These are phyloP conservation scores for Solanum acaule DNA, from an alignment of 257 asterid genomes.

Conservation along the genomic window DNA sequence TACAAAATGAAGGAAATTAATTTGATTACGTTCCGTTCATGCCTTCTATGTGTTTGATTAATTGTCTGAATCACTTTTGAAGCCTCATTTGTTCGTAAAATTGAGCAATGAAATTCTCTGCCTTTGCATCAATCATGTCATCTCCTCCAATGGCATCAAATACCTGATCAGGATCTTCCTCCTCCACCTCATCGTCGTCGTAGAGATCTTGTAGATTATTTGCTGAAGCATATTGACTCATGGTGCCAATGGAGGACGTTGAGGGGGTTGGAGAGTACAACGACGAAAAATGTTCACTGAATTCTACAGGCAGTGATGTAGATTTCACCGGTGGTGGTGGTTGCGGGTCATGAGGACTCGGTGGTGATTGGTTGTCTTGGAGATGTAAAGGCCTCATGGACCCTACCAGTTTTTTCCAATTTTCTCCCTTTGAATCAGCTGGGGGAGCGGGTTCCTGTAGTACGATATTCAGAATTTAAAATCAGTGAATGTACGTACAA, in stretches of 20 bases:
- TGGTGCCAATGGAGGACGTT: conserved; percentile 5
- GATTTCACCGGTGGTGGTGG: background rate
- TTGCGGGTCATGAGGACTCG: background rate
- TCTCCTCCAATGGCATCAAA: conserved; percentile 25
- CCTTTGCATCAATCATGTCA: conserved; percentile 27
- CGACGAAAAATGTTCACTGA: background rate
- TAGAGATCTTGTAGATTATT: conserved; percentile 20
- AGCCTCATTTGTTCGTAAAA: conserved; percentile 25
- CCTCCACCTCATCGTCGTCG: background rate
- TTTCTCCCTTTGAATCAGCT: conserved; percentile 10
- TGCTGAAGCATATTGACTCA: conserved; percentile 33
- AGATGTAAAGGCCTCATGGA: conserved; percentile 67
- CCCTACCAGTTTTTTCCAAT: conserved; percentile 59
- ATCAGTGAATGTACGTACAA: background rate
- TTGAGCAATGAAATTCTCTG: conserved; percentile 30
- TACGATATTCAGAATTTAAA: background rate
- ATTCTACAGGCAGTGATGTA: background rate
- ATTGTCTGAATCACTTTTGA: background rate
- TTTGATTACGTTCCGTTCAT: background rate
- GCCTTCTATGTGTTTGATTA: background rate
- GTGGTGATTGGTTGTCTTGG: conserved; percentile 33
- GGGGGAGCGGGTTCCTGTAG: background rate
- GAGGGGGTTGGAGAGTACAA: background rate
- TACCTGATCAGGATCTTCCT: conserved; percentile 17
- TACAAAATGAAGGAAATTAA: background rate